Evolutionary conservation across 306 rosid species (phyloP), one percentile per base, ranked within the genome.

Genomic region (Glycine soja): DNA sequence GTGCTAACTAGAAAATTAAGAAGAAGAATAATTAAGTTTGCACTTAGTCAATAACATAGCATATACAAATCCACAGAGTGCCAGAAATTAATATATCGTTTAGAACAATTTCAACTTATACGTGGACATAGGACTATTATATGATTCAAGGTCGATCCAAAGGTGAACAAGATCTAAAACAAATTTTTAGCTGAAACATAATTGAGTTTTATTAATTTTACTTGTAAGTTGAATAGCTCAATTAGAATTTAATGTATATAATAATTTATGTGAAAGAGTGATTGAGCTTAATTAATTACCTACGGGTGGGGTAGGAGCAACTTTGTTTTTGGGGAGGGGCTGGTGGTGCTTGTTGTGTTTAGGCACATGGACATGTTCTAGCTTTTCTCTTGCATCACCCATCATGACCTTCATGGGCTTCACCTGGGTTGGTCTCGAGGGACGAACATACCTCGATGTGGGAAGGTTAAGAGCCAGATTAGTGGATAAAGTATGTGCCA

Each of bases 341-440:
- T 36, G 40, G 38, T 65, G 81, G 12, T 79, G 58, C 77, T 83
- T 52, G 78, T 81, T 12, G 71, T 45, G 58, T 51, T 86, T 90
- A 80, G 89, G 88, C 38, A 87, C 5, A 70, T 89, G 88, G 2
- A 24, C 30, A 24, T 89, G 88, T 43, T 92, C 85, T 43, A 88
- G 87, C 3, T 84, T 87, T 43, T 91, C 88, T 82, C 91, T 88
- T 76, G 59, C 34, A 1, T 92, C 86, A 1, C 87, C 90, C 14
- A 83, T 83, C 90, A 79, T 81, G 73, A 91, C 90, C 48, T 15
- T 90, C 32, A 88, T 6, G 18, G 84, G 86, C 16, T 78, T 86
- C 62, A 81, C 5, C 8, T 32, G 19, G 12, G 48, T 40, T 68
- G 72, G 24, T 82, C 47, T 6, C 4, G 32, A 11, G 46, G 61